Evolutionary conservation across 345 rosid species (phyloP).

Genomic region (Lepidium sativum): DNA sequence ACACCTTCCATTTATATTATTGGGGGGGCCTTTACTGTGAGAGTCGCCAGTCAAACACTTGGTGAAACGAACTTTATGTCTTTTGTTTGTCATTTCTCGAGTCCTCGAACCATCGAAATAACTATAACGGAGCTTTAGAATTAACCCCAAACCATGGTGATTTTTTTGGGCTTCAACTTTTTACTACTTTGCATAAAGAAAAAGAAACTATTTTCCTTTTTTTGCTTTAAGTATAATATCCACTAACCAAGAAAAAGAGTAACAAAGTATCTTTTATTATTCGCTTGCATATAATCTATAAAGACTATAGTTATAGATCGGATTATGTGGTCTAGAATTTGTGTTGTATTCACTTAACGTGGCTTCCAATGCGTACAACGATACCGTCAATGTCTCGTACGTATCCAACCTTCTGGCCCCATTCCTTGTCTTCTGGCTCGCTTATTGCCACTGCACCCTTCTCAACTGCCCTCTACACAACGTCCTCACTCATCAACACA

Average conservation of each 20-base stretch:
- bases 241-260: neutral
- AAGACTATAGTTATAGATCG: neutral
- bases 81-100: neutral
- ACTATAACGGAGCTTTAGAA: neutral
- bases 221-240: neutral
- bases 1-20: neutral
- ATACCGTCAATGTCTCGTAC: constrained; percentile 72
- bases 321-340: neutral
- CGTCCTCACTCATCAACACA: neutral
- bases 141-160: neutral
- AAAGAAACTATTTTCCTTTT: too few species aligned
- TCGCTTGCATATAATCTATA: neutral
- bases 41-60: neutral
- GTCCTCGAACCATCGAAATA: neutral
- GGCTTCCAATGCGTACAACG: constrained; percentile 60
- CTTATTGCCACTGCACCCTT: constrained; percentile 65
- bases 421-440: constrained; percentile 63
- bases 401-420: constrained; percentile 89
- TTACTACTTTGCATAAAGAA: neutral
- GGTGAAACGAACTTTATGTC: neutral
- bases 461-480: constrained; percentile 69
- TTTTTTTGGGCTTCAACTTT: too few species aligned
- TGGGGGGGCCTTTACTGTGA: constrained; percentile 6
- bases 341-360: constrained; percentile 35
- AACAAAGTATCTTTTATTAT: constrained; percentile 3